Evolutionary conservation across 495 filamentous ascomycete species (phyloP).

Genomic region (Pseudevernia furfuracea): DNA sequence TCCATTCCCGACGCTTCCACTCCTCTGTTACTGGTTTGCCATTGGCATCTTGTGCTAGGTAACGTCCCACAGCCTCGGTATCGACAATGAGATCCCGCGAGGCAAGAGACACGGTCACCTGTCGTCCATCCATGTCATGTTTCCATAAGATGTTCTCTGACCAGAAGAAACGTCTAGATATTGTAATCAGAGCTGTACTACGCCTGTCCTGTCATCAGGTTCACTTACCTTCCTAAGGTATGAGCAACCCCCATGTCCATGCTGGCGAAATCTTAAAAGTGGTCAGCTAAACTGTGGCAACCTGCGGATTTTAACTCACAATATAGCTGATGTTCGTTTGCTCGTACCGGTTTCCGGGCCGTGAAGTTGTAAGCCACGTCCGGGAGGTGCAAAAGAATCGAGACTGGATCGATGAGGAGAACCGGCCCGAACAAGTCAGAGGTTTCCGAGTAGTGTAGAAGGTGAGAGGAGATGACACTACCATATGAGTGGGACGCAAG

Average conservation of each 20-base stretch:
- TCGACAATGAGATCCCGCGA: constrained; percentile 60
- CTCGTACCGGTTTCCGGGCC: constrained; percentile 41
- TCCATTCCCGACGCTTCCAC: constrained; percentile 42
- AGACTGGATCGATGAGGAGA: constrained; percentile 59
- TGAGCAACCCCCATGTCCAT: constrained; percentile 57
- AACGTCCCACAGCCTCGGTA: constrained; percentile 48
- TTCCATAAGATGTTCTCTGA: constrained; percentile 59
- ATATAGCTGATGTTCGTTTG: constrained; percentile 59
- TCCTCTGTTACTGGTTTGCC: constrained; percentile 3
- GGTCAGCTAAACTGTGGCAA: neutral
- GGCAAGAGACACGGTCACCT: constrained; percentile 48
- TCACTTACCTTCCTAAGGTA: constrained; percentile 39
- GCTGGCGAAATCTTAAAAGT: constrained; percentile 45
- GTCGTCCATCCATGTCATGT: constrained; percentile 45
- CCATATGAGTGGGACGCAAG: constrained; percentile 58
- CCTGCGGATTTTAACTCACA: constrained; percentile 25
- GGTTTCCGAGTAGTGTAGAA: constrained; percentile 42
- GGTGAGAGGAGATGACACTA: constrained; percentile 52
- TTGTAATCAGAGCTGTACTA: neutral
- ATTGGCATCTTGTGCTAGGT: constrained; percentile 39
- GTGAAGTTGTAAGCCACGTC: constrained; percentile 69
- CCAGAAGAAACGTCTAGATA: constrained; percentile 54
- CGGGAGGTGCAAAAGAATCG: constrained; percentile 55
- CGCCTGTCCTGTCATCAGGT: too few species aligned
- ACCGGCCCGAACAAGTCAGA: constrained; percentile 39